A percentile compares a stretch with the other conserved stretches of the same genome.
These are phyloP conservation scores for Calvatia gigantea DNA, from an alignment of 768 basidiomycete species.

Conservation along the genomic window DNA sequence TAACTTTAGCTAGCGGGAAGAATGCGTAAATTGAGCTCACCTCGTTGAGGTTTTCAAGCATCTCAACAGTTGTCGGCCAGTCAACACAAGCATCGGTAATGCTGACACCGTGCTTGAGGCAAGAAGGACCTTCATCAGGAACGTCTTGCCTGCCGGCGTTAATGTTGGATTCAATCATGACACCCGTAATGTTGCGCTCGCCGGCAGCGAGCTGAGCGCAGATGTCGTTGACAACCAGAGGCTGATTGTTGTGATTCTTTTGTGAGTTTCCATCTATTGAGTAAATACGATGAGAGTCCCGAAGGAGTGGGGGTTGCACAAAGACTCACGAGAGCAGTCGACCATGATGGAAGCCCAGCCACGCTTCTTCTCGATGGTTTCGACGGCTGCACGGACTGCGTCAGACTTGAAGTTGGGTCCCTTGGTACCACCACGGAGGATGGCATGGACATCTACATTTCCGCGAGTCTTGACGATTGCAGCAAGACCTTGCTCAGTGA, in stretches of 20 bases:
- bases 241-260: slow-evolving; percentile 93
- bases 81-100: slow-evolving; percentile 93
- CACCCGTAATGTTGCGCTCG: slow-evolving; percentile 75
- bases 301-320: slow-evolving; percentile 5
- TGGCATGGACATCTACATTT: slow-evolving; percentile 88
- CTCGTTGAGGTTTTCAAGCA: slow-evolving; percentile 72
- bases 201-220: slow-evolving; percentile 73
- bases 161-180: slow-evolving; percentile 97
- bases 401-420: slow-evolving; percentile 88
- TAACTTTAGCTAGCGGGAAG: neutral
- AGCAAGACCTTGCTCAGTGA: slow-evolving; percentile 85
- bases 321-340: slow-evolving; percentile 70
- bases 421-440: slow-evolving; percentile 87
- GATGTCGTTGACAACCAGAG: slow-evolving; percentile 70
- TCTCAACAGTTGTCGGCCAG: slow-evolving; percentile 73
- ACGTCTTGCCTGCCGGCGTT: slow-evolving; percentile 90
- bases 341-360: slow-evolving; percentile 76
- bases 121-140: slow-evolving; percentile 62
- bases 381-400: slow-evolving; percentile 61
- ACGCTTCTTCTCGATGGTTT: slow-evolving; percentile 61
- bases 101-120: slow-evolving; percentile 75
- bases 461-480: slow-evolving; percentile 91
- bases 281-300: neutral
- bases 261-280: slow-evolving; percentile 86
- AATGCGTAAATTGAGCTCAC: slow-evolving; percentile 19